Percentiles rank a stretch among this genome's conserved stretches.
Evolutionary conservation across 2,329 filamentous ascomycete genomes (phyloP).

Genomic region (Ophiostoma novo-ulmi): DNA sequence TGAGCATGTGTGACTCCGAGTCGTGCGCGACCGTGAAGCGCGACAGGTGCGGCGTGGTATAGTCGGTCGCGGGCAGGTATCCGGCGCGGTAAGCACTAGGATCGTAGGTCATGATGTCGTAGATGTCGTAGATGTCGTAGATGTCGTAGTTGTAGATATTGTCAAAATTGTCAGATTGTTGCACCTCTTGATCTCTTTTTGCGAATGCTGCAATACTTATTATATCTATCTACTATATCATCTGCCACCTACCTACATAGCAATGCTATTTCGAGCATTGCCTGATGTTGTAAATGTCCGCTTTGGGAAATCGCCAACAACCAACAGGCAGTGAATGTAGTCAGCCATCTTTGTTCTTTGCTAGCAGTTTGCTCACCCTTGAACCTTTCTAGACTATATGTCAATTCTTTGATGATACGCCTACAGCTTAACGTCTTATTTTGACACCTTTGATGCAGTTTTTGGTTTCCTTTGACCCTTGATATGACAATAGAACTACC

Average conservation of each 20-base stretch:
- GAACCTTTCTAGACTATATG: background rate
- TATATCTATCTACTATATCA: background rate
- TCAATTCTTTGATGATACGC: background rate
- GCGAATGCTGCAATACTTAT: background rate
- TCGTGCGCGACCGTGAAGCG: conserved; percentile 36
- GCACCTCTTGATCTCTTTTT: too few species aligned
- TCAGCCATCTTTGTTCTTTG: background rate
- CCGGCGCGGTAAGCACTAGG: conserved; percentile 23
- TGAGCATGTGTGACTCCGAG: conserved; percentile 34
- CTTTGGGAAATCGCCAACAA: background rate
- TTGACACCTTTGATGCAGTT: background rate
- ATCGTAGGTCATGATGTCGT: conserved; percentile 19
- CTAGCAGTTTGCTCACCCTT: background rate
- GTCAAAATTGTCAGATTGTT: background rate
- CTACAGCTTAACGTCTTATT: background rate
- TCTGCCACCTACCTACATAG: background rate
- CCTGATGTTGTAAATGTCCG: background rate
- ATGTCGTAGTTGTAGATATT: background rate
- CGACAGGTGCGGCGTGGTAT: conserved; percentile 40
- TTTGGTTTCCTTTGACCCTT: background rate
- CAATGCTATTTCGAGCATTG: background rate
- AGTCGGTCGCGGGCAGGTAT: conserved; percentile 38
- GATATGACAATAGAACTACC: background rate
- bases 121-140: background rate
- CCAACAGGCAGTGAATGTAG: background rate